Evolutionary conservation across 2,329 filamentous ascomycete species (phyloP), one percentile per base, ranked within the genome.

Genomic region (Tolypocladium capitatum): DNA sequence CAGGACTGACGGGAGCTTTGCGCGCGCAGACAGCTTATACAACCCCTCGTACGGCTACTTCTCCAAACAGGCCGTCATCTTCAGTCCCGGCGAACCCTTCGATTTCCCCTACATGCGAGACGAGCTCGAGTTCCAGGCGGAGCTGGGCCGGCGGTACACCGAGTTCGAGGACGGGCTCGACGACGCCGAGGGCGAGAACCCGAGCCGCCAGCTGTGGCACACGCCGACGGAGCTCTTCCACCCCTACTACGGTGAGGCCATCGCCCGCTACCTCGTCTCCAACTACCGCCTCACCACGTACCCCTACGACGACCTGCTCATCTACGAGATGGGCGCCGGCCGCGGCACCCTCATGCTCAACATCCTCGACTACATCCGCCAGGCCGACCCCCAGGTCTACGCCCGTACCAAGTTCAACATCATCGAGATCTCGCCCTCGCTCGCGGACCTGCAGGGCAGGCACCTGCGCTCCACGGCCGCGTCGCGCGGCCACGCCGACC

Each of bases 311-410:
- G 92, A 98, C 67, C 78, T 98, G 46, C 86, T 94, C 58, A 94
- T 98, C 64, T 98, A 96, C 75, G 92, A 98, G 65, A 94, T 98
- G 85, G 92, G 92, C 46, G 92, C 92, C 35, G 92, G 92, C 58
- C 91, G 95, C 59, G 92, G 92, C 52, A 98, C 94, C 0, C 78
- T 98, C 62, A 98, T 98, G 92, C 76, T 92, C 62, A 98, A 98
- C 66, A 90, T 98, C 49, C 76, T 98, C 52, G 91, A 98, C 72
- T 95, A 94, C 66, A 94, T 98, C 63, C 86, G 90, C 52, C 83
- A 86, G 54, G 76, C 83, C 41, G 86, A 97, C 58, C 88, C 90
- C 0, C 85, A 90, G 54, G 91, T 98, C 31, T 98, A 98, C 67
- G 84, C 86, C 58, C 82, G 92, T 49, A 98, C 92, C 5, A 85